Evolutionary conservation across 208 protist species (phyloP).

Genomic region (Herpetomonas samuelpessoai): DNA sequence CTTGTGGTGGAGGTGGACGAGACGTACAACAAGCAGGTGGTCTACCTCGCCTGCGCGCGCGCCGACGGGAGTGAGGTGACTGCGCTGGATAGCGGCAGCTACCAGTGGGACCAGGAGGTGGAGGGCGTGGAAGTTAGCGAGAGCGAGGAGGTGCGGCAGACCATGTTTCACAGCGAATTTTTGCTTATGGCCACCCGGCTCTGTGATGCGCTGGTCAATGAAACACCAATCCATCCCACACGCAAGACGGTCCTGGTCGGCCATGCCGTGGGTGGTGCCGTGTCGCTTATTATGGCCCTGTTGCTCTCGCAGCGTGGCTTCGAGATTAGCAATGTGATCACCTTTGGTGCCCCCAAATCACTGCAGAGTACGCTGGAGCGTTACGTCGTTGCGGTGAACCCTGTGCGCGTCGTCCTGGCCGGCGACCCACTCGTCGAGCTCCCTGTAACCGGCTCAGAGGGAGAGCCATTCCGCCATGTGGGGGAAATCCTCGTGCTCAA

Average conservation of each 20-base stretch:
- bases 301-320: constrained; percentile 60
- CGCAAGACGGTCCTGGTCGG: constrained; percentile 77
- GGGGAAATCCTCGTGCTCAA: constrained; percentile 73
- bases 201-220: constrained; percentile 51
- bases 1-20: constrained; percentile 81
- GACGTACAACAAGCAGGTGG: constrained; percentile 75
- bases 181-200: constrained; percentile 47
- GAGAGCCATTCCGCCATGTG: constrained; percentile 68
- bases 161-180: constrained; percentile 63
- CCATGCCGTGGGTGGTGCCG: constrained; percentile 72
- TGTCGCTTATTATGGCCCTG: constrained; percentile 51
- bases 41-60: constrained; percentile 64
- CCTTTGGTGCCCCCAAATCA: constrained; percentile 69
- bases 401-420: constrained; percentile 71
- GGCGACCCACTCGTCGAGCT: constrained; percentile 82
- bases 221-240: constrained; percentile 69
- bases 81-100: constrained; percentile 20
- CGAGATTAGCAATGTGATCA: constrained; percentile 69
- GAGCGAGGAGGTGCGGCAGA: constrained; percentile 66
- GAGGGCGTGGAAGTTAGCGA: constrained; percentile 73
- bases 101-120: constrained; percentile 60
- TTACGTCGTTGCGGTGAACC: constrained; percentile 60
- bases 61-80: constrained; percentile 4
- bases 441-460: constrained; percentile 73
- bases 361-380: constrained; percentile 60